Percentiles rank a stretch among this genome's conserved stretches.
These are phyloP conservation scores for Calocera cornea DNA, from an alignment of 768 basidiomycete species.

Conservation along the genomic window DNA sequence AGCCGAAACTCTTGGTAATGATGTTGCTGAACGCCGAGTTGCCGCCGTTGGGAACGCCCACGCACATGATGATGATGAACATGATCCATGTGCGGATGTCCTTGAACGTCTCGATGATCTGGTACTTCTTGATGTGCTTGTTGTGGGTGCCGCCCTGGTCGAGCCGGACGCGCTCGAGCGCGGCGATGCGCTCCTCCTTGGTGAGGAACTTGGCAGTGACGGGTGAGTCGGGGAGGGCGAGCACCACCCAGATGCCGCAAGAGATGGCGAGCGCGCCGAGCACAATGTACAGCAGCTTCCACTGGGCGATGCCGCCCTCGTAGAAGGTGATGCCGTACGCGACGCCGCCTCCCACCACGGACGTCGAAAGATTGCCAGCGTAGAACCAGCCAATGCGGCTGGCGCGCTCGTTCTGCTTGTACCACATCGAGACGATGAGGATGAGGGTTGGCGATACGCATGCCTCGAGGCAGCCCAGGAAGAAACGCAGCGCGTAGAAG, in stretches of 20 bases:
- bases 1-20: constrained; percentile 13
- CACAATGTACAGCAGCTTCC: constrained; percentile 48
- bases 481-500: constrained; percentile 49
- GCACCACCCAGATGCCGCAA: constrained; percentile 40
- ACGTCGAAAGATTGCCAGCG: constrained; percentile 41
- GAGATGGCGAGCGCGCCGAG: constrained; percentile 50
- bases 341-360: constrained; percentile 48
- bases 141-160: constrained; percentile 50
- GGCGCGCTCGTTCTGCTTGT: constrained; percentile 52
- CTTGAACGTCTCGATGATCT: constrained; percentile 41
- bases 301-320: constrained; percentile 38
- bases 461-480: constrained; percentile 53
- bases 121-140: constrained; percentile 44
- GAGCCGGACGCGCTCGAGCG: constrained; percentile 50
- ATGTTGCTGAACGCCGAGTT: constrained; percentile 7
- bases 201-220: constrained; percentile 44
- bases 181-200: constrained; percentile 46
- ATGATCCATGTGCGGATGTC: constrained; percentile 44
- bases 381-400: constrained; percentile 52
- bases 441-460: constrained; percentile 52
- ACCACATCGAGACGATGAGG: constrained; percentile 52
- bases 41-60: constrained; percentile 8
- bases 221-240: constrained; percentile 54
- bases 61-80: constrained; percentile 8
- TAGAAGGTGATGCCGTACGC: constrained; percentile 46